A percentile compares a stretch with the other conserved stretches of the same genome.
Conservation (phyloP, 2,329 filamentous ascomycete species). For the Pseudohalonectria lignicola region DNA sequence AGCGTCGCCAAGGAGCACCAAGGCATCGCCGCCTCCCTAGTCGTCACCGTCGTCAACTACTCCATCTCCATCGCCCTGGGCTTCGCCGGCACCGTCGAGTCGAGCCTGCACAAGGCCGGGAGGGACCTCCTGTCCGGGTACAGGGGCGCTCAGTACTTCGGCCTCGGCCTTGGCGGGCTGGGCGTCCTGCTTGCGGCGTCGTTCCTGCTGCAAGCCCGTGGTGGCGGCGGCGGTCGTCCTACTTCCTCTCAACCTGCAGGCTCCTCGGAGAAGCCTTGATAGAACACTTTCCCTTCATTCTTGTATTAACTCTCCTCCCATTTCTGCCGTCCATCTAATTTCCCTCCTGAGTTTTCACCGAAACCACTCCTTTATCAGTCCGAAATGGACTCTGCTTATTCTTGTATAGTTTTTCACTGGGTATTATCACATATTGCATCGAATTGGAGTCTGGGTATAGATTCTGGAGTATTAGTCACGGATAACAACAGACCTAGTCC, state of each 20-base stretch:
- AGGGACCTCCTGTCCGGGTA: conserved; percentile 20
- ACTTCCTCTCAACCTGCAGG: too few relatives aligned
- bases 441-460: too few relatives aligned
- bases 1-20: conserved; percentile 31
- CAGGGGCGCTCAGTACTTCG: conserved; percentile 28
- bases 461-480: too few relatives aligned
- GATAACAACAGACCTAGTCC: too few relatives aligned
- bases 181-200: conserved; percentile 20
- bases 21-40: conserved; percentile 38
- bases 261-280: conserved; percentile 1
- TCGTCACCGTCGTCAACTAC: conserved; percentile 59
- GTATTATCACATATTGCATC: too few relatives aligned
- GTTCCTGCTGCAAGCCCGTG: conserved; percentile 13
- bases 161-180: conserved; percentile 24
- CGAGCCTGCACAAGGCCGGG: conserved; percentile 16
- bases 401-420: too few relatives aligned
- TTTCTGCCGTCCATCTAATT: too few relatives aligned
- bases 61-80: conserved; percentile 55
- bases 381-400: too few relatives aligned
- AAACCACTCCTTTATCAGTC: too few relatives aligned
- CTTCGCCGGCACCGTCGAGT: conserved; percentile 53
- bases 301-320: too few relatives aligned
- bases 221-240: background rate
- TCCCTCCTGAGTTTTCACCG: too few relatives aligned
- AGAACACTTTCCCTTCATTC: background rate